phyloP scores from a whole-genome alignment of 148 eudicot species.

The Rhododendron vialii region DNA sequence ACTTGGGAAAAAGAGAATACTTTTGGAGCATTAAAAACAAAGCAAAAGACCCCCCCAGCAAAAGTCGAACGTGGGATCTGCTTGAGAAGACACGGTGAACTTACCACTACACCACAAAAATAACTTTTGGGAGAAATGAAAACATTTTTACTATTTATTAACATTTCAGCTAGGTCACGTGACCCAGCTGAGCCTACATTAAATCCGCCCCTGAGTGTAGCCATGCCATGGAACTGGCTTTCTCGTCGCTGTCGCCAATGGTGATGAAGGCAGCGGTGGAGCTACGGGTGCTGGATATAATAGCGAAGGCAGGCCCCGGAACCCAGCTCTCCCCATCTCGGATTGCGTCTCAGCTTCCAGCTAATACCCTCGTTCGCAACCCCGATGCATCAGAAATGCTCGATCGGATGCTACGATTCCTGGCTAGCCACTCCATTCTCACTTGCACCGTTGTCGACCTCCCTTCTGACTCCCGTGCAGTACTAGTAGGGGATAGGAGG shows the following conservation, averaged over 20 bases:
- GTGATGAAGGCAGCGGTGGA: conserved; percentile 20
- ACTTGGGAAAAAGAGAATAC: no score
- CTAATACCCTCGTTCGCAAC: neutral
- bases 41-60: no score
- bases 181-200: no score
- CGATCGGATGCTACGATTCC: conserved; percentile 42
- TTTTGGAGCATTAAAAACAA: no score
- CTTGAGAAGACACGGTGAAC: no score
- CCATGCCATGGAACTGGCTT: conserved; percentile 15
- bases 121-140: no score
- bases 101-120: no score
- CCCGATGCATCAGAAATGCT: conserved; percentile 36
- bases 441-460: neutral
- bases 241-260: conserved; percentile 5
- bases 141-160: no score
- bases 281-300: conserved; percentile 30
- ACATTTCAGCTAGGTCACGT: no score
- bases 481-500: no score
- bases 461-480: neutral
- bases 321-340: conserved; percentile 20
- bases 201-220: no score
- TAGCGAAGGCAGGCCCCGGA: conserved; percentile 21
- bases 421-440: conserved; percentile 24
- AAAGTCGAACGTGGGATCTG: no score
- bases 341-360: conserved; percentile 20